Percentiles rank a stretch among this genome's conserved stretches.
These are phyloP conservation scores for Rhodosporidiobolus odoratus DNA, from an alignment of 768 basidiomycete species.

Conservation along the genomic window DNA sequence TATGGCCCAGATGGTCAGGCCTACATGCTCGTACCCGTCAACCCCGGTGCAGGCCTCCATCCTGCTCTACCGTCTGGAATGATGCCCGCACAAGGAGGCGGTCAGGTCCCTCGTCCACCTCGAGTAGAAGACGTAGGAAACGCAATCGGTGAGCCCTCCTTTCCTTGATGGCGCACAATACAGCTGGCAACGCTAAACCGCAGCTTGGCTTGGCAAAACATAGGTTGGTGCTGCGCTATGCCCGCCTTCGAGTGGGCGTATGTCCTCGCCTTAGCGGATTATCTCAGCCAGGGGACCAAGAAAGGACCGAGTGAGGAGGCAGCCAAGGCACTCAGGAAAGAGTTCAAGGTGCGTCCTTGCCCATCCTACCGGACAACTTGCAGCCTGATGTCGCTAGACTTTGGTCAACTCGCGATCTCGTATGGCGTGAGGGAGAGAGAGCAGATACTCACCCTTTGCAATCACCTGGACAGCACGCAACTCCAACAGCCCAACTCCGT, in stretches of 20 bases:
- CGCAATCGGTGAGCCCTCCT: conserved; percentile 14
- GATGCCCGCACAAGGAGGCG: neutral
- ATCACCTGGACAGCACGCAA: conserved; percentile 5
- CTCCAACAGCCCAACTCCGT: conserved; percentile 14
- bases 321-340: conserved; percentile 34
- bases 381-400: too few relatives aligned
- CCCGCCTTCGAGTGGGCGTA: conserved; percentile 30
- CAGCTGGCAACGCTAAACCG: neutral
- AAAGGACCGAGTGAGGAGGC: conserved; percentile 21
- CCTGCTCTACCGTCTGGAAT: neutral
- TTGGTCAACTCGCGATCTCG: too few relatives aligned
- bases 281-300: conserved; percentile 7
- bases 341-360: conserved; percentile 31
- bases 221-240: conserved; percentile 29
- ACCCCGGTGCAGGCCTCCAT: neutral
- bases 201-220: neutral
- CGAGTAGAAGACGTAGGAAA: conserved; percentile 15
- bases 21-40: neutral
- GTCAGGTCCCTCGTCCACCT: conserved; percentile 8
- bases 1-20: conserved; percentile 1
- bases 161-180: neutral
- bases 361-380: neutral
- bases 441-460: neutral
- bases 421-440: too few relatives aligned
- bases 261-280: conserved; percentile 20